Percentiles rank a stretch among this genome's conserved stretches.
phyloP scores from a whole-genome alignment of 179 eudicot species.

The Patellifolia procumbens region DNA sequence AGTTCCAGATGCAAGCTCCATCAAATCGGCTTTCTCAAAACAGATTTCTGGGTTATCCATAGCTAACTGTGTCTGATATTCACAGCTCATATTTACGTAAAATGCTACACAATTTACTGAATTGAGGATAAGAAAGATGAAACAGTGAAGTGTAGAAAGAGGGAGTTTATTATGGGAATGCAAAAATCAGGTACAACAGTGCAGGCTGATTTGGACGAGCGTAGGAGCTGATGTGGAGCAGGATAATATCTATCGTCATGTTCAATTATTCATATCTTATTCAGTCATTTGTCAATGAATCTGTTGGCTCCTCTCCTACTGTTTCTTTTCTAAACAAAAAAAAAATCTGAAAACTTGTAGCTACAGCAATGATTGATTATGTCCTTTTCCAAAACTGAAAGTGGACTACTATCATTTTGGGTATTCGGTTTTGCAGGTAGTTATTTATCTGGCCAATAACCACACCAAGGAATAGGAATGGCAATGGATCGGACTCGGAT shows the following conservation, averaged over 20 bases:
- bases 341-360: no score
- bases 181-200: not conserved
- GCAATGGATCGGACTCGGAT: no score
- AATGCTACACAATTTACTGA: not conserved
- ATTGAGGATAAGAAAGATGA: not conserved
- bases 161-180: not conserved
- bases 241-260: conserved; percentile 2
- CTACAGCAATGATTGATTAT: no score
- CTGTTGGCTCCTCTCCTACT: not conserved
- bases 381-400: no score
- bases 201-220: conserved; percentile 27
- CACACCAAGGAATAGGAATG: no score
- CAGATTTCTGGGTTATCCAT: conserved; percentile 18
- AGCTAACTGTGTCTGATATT: conserved; percentile 18
- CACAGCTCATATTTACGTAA: conserved; percentile 23
- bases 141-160: not conserved
- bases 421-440: no score
- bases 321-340: not conserved
- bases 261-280: not conserved
- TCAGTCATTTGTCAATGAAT: not conserved
- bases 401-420: no score
- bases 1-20: conserved; percentile 30
- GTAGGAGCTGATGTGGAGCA: conserved; percentile 25
- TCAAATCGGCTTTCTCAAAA: not conserved
- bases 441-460: no score